Evolutionary conservation across 768 basidiomycete genomes (phyloP), one percentile per base, ranked within the genome.

Genomic region (Candolleomyces aberdarensis): DNA sequence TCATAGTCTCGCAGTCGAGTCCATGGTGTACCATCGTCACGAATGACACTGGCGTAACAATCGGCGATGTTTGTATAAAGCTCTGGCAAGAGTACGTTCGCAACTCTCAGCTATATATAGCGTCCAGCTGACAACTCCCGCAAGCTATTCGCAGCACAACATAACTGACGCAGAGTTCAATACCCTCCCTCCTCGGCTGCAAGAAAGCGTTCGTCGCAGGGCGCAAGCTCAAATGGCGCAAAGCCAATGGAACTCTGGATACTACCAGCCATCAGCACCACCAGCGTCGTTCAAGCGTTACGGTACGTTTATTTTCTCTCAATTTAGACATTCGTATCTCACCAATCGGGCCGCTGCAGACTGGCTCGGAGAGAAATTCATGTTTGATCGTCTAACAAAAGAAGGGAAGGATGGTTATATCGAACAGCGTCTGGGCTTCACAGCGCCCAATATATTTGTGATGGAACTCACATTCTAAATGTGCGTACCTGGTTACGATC

Each of bases 21-120:
- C 90, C 90, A 1, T 92, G 90, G 90, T 89, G 88, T 70, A 88
- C 88, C 17, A 83, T 84, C 58, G 79, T 91, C 50, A 83, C 78
- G 68, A 91, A 91, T 67, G 83, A 86, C n/a, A 70, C 75, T 2
- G 90, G 90, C 0, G 88, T 92, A 13, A 91, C 88, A 5, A 76
- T 88, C 65, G 78, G 78, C 26, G 89, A 92, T 70, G 79, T 92
- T n/a, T 89, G 86, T 66, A 77, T 78, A 4, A 73, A 80, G n/a
- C 73, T 94, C 49, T 91, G 83, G 79, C 86, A 85, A 71, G 91
- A 94, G 92, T 94, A 62, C 36, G 88, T 78, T 3, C 14, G 36
- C 15, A 40, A 88, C 78, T 10, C n/a, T 50, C 10, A 29, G n/a
- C 51, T 29, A 31, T 44, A n/a, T 59, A 47, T 7, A 26, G 53